Conservation (phyloP, 2,329 filamentous ascomycete species). For the Phyllosticta capitalensis region DNA sequence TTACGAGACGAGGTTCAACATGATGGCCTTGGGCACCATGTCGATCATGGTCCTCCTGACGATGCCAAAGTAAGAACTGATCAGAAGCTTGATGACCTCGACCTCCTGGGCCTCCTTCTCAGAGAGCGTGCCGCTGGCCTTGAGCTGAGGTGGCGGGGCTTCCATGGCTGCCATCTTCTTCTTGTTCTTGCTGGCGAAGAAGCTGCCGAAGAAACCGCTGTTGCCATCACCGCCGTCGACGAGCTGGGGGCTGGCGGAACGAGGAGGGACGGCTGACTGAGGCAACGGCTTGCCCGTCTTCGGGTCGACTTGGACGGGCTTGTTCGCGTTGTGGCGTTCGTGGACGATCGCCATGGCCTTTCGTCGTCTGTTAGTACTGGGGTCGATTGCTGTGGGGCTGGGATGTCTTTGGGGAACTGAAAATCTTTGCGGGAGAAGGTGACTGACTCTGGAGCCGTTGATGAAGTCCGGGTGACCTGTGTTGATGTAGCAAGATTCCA, state of each 20-base stretch:
- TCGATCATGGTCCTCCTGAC: slow-evolving; percentile 98
- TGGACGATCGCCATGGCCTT: slow-evolving; percentile 96
- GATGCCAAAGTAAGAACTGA: slow-evolving; percentile 96
- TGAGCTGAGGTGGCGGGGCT: slow-evolving; percentile 80
- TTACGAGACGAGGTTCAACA: slow-evolving; percentile 92
- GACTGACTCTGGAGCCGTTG: slow-evolving; percentile 69
- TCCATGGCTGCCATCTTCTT: slow-evolving; percentile 99
- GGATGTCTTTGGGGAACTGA: slow-evolving; percentile 22
- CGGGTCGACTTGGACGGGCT: slow-evolving; percentile 91
- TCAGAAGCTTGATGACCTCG: slow-evolving; percentile 96
- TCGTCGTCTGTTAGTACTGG: not conserved
- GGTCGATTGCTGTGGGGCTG: not conserved
- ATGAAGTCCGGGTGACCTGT: slow-evolving; percentile 97
- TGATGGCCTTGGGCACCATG: slow-evolving; percentile 99
- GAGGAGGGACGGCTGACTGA: slow-evolving; percentile 53
- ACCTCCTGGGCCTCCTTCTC: slow-evolving; percentile 95
- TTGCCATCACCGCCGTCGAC: slow-evolving; percentile 58
- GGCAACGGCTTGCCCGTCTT: slow-evolving; percentile 95
- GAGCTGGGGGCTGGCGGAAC: slow-evolving; percentile 67
- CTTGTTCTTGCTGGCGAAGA: slow-evolving; percentile 99
- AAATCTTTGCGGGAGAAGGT: not conserved
- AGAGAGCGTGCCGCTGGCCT: slow-evolving; percentile 85
- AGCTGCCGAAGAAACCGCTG: slow-evolving; percentile 89
- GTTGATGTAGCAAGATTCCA: slow-evolving; percentile 98
- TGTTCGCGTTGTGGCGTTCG: slow-evolving; percentile 70